Base-by-base conservation (phyloP, 345 rosid species). In the Lepidium africanum region DNA sequence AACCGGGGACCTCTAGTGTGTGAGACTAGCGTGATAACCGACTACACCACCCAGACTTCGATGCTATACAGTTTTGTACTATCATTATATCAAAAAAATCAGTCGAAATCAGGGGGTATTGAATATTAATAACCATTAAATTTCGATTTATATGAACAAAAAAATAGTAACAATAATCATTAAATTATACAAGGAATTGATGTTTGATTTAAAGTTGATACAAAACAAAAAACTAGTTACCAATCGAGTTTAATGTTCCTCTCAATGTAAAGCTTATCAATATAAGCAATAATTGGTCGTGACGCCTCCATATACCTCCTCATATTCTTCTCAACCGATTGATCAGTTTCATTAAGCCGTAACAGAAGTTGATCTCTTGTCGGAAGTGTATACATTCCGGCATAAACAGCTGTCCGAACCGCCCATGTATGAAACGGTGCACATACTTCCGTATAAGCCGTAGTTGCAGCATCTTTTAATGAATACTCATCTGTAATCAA, bases 321-420 rank as follows among this genome's bases (percentile, higher is more conserved):
- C 98, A 92, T 87, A 51, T 81, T 89, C 84, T 86, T 87, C 76
- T 83, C 83, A 14, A 91, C 98, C 8, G 98, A 73, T 35, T 82
- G 70, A 70, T 81, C 96, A 15, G 95, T 86, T 85, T 94, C 99
- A 33, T 81, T 73, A 59, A 90, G 97, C 71, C 79, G 90, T 65
- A 72, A 59, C 79, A 93, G 51, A 57, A 90, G 97, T 37, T 84
- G 92, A 13, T 86, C 92, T 72, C 91, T 81, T 0, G 88, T 65
- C 27, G 99, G 99, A 53, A 93, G 91, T 43, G 99, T 77, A 65
- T 86, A 88, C 97, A 93, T 93, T 57, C 96, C 98, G 1, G 98
- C 96, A 63, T 83, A 91, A 73, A 88, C 98, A 1, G 97, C 97
- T 9, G 96, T 81, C 63, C 97, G 77, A 53, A 90, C 83, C 0